Base-by-base conservation (phyloP, 2,329 filamentous ascomycete species). In the Knufia fluminis region DNA sequence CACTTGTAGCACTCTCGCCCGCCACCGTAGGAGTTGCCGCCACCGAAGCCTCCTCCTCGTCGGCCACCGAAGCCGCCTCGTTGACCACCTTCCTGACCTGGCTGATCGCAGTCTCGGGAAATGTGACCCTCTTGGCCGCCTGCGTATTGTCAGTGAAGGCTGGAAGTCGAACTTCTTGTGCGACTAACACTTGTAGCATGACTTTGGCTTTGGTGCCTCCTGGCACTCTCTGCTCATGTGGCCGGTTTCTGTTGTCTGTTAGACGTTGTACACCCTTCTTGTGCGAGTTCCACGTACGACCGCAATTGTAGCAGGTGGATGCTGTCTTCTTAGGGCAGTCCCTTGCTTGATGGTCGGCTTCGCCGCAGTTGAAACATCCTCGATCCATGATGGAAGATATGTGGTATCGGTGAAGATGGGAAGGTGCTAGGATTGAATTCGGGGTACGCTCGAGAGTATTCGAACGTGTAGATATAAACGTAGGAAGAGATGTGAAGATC, bases 1-100 rank as follows among this genome's bases (percentile, higher is more conserved):
- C 92, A 98, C 84, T 96, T 96, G 82, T 96, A 96, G 82, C 89
- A 95, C 73, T 94, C 85, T 60, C 84, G 71, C 40, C 57, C 77
- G 50, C 71, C 66, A 56, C 71, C 67, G 59, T 67, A 68, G 57
- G 69, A 68, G 59, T 71, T 71, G 56, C 71, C 68, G 52, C 67
- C 65, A 57, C 69, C 72, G 26, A 28, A 28, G 12, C 26, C 26
- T 6, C 26, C 26, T 28, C 26, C 6, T 28, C 26, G 26, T 6
- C 26, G 6, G 58, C 70, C 71, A 60, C 70, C 70, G 53, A 69
- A 71, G 52, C 70, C 73, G 51, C 66, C 63, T 50, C 67, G 64
- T 53, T 68, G 70, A 47, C 73, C 22, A 2, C 6, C 3, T 23
- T 8, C 72, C 55, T 71, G 72, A 57, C 75, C 72, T 31, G 65